Percentiles rank a stretch among this genome's conserved stretches.
Conservation (phyloP, 2,329 filamentous ascomycete genomes). For the Cercospora nicotianae region DNA sequence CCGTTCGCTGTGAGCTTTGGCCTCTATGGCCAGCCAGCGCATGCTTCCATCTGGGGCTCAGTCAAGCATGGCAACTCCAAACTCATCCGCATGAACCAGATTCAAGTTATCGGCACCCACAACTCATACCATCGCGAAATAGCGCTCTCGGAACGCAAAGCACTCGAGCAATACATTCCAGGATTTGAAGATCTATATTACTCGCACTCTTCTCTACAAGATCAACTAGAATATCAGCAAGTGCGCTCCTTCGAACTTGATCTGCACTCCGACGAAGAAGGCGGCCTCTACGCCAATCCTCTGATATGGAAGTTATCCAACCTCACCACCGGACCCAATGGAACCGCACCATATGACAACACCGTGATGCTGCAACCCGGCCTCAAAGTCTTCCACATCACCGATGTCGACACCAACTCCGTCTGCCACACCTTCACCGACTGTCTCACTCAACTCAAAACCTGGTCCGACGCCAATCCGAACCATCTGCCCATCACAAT, state of each 20-base stretch:
- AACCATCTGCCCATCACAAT: slow-evolving; percentile 51
- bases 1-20: slow-evolving; percentile 9
- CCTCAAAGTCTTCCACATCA: slow-evolving; percentile 54
- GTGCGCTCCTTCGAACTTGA: slow-evolving; percentile 53
- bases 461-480: slow-evolving; percentile 48
- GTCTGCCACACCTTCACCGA: slow-evolving; percentile 50
- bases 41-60: slow-evolving; percentile 1
- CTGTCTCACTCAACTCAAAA: slow-evolving; percentile 48
- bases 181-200: slow-evolving; percentile 49
- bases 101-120: slow-evolving; percentile 54
- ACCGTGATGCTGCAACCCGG: slow-evolving; percentile 46
- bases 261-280: slow-evolving; percentile 51
- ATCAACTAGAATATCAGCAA: slow-evolving; percentile 50
- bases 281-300: slow-evolving; percentile 51
- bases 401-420: slow-evolving; percentile 50
- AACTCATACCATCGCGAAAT: slow-evolving; percentile 55
- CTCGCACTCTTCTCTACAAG: slow-evolving; percentile 48
- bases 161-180: slow-evolving; percentile 44
- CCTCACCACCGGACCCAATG: slow-evolving; percentile 39
- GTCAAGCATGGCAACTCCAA: slow-evolving; percentile 12
- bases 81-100: slow-evolving; percentile 52
- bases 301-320: slow-evolving; percentile 46
- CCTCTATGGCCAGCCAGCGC: slow-evolving; percentile 6
- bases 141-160: slow-evolving; percentile 43
- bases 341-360: slow-evolving; percentile 42